phyloP scores from a whole-genome alignment of 345 rosid genomes.

The Chamaenerion angustifolium region DNA sequence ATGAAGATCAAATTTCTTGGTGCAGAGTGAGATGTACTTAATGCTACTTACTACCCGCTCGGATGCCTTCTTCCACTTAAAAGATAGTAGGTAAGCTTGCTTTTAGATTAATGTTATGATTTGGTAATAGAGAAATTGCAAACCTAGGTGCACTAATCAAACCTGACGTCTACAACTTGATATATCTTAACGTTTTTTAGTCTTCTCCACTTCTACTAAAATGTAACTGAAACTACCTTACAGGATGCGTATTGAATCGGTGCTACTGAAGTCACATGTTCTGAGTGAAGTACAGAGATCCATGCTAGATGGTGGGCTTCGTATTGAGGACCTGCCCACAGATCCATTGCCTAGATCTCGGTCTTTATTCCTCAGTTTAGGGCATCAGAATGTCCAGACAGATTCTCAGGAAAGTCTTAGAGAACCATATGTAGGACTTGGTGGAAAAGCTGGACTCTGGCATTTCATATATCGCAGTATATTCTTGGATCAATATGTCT shows the following conservation, averaged over 20 bases:
- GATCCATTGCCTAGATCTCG: constrained; percentile 44
- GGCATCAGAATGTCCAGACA: constrained; percentile 27
- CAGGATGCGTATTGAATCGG: constrained; percentile 70
- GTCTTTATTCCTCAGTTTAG: constrained; percentile 27
- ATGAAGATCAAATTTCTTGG: constrained; percentile 9
- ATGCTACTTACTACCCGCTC: constrained; percentile 90
- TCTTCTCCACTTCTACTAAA: not conserved
- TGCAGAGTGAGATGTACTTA: constrained; percentile 84
- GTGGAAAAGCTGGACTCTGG: constrained; percentile 96
- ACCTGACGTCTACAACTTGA: not conserved
- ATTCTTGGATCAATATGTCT: constrained; percentile 81
- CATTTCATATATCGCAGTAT: constrained; percentile 95
- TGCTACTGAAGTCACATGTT: constrained; percentile 77
- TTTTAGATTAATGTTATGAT: too few species aligned
- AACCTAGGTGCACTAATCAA: too few species aligned
- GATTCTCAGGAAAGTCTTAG: constrained; percentile 34
- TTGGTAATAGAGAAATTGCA: too few species aligned
- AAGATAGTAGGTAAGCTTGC: constrained; percentile 73
- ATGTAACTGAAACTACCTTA: not conserved
- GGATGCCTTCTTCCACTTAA: constrained; percentile 89
- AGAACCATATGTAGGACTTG: constrained; percentile 50
- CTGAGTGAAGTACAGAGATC: constrained; percentile 84
- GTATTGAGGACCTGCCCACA: constrained; percentile 68
- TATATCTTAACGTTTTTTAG: not conserved
- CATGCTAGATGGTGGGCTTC: constrained; percentile 85